Evolutionary conservation across 345 rosid genomes (phyloP).

Genomic region (Cardamine occulta): DNA sequence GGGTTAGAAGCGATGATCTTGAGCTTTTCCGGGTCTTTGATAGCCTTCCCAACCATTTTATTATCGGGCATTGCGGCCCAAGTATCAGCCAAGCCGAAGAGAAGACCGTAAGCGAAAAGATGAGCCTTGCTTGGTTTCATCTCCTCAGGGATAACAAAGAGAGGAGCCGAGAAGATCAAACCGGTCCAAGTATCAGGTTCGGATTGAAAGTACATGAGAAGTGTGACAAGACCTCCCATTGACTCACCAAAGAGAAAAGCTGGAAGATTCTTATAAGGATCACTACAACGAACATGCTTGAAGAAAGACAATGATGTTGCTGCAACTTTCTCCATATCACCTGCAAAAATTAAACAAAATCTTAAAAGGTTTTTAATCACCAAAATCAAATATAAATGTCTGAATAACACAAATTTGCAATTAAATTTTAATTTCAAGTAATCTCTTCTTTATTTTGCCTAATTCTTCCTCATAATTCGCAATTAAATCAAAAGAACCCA

Average conservation of each 20-base stretch:
- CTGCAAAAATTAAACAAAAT: constrained; percentile 34
- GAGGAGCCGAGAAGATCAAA: constrained; percentile 93
- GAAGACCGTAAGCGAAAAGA: constrained; percentile 74
- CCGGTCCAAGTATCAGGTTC: constrained; percentile 84
- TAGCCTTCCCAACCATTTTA: constrained; percentile 85
- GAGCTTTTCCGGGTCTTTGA: constrained; percentile 77
- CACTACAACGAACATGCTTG: constrained; percentile 73
- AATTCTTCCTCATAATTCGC: background rate
- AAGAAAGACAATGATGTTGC: constrained; percentile 84
- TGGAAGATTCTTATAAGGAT: constrained; percentile 70
- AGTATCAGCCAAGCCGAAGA: constrained; percentile 89
- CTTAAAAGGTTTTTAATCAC: background rate
- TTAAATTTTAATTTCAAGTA: background rate
- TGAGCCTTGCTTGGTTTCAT: constrained; percentile 84
- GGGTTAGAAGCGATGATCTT: constrained; percentile 90
- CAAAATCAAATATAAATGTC: constrained; percentile 8
- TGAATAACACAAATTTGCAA: background rate
- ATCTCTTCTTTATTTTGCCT: background rate
- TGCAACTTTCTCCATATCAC: constrained; percentile 88
- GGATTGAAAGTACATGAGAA: constrained; percentile 93
- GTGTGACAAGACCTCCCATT: constrained; percentile 84
- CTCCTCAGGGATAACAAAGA: constrained; percentile 83
- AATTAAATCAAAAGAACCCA: too few relatives aligned
- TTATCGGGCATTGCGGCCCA: constrained; percentile 96
- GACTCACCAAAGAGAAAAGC: constrained; percentile 94